Base-by-base conservation (phyloP, 2,329 filamentous ascomycete species). In the Hymenoscyphus scutula region DNA sequence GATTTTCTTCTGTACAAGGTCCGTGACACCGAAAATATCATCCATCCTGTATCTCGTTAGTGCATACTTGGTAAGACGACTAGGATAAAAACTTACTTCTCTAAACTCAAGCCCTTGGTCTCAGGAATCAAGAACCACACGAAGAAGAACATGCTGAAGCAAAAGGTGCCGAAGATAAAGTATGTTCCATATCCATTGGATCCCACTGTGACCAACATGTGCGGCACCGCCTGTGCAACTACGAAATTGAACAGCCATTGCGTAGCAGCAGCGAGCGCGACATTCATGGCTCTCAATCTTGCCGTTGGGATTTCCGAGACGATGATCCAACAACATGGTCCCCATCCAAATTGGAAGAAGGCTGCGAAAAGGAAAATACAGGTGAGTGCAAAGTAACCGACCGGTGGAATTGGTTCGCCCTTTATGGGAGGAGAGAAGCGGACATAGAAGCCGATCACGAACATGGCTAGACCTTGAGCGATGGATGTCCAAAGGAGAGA, bases 181-280 rank as follows among this genome's bases (percentile, higher is more conserved):
- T 89, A 91, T 30, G 87, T 87, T 32, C 84, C 86, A 59, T 78
- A 80, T 5, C 78, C 77, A 27, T 73, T 73, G 27, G 73, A 66
- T 23, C 78, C 78, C 70, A 81, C 79, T 15, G 76, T 82, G 76
- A 79, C 79, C 70, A 90, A 79, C 88, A 91, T 90, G 55, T 83
- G 85, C 1, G 88, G 84, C 3, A 88, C 86, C 37, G 86, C 85
- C 62, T 86, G 78, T 1, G 88, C 88, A 62, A 91, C 85, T 10
- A 90, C 83, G 64, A 91, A 89, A 72, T 91, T 91, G 75, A 91
- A 90, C 4, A 91, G 74, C 88, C 88, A 90, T 70, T 91, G 87
- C 0, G 85, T 89, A 1, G 84, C 85, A 0, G 88, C 87, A 0
- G 82, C 88, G 55, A 91, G 79, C 1, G 87, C 82, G 6, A 91